Conservation (phyloP, 23 red algal genomes). For the Pyropia yezoensis region DNA sequence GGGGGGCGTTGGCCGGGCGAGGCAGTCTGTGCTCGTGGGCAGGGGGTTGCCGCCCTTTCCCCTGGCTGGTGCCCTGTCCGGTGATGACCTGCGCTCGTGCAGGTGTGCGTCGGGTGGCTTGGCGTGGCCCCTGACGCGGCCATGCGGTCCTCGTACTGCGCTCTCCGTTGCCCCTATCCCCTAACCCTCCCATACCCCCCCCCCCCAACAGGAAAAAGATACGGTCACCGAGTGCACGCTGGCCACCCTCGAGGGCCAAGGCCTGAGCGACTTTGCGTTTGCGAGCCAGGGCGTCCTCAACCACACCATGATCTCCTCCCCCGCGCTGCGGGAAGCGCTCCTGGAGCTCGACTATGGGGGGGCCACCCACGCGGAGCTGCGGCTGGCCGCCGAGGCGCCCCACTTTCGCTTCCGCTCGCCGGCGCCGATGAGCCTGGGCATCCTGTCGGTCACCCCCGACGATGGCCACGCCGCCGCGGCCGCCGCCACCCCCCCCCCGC, state of each 20-base stretch:
- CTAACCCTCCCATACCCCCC: too few relatives aligned
- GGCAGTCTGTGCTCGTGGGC: too few relatives aligned
- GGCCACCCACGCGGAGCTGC: constrained; percentile 16
- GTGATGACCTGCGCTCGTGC: too few relatives aligned
- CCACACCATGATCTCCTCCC: constrained; percentile 11
- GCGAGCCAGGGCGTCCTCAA: constrained; percentile 7
- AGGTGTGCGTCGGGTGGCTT: too few relatives aligned
- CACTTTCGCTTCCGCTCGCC: constrained; percentile 27
- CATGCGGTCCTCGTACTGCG: too few relatives aligned
- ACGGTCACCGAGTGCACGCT: constrained; percentile 1
- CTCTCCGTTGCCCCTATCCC: too few relatives aligned
- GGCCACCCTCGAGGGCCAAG: not conserved
- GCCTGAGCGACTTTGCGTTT: not conserved
- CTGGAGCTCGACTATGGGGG: constrained; percentile 35
- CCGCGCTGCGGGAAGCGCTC: constrained; percentile 35
- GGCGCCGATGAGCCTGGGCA: constrained; percentile 3
- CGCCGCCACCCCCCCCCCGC: not conserved
- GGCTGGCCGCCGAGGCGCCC: constrained; percentile 10
- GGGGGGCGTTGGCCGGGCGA: too few relatives aligned
- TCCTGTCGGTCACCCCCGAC: too few relatives aligned
- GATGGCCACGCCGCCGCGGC: too few relatives aligned
- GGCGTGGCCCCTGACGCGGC: too few relatives aligned
- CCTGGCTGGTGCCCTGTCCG: too few relatives aligned
- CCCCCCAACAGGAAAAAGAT: constrained; percentile 5
- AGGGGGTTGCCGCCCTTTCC: too few relatives aligned